Evolutionary conservation across 495 filamentous ascomycete species (phyloP).

Genomic region (Pyrenula massariospora): DNA sequence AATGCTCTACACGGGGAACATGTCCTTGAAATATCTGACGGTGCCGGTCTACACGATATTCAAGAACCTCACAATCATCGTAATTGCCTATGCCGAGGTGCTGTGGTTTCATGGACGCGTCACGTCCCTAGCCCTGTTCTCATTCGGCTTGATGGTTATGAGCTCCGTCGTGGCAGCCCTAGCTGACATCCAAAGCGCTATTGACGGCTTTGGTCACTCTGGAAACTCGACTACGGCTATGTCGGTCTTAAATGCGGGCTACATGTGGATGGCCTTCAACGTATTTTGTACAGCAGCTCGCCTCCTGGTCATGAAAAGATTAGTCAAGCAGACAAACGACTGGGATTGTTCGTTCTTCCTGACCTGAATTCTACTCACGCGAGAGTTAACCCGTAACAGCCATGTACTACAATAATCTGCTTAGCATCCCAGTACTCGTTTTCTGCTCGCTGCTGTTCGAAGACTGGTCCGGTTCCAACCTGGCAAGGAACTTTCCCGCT

Average conservation of each 20-base stretch:
- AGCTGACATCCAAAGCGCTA: slow-evolving; percentile 70
- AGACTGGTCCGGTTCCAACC: slow-evolving; percentile 59
- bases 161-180: slow-evolving; percentile 74
- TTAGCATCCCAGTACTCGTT: slow-evolving; percentile 66
- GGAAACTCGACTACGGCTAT: slow-evolving; percentile 38
- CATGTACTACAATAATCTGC: slow-evolving; percentile 83
- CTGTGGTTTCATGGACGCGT: slow-evolving; percentile 82
- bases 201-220: slow-evolving; percentile 14
- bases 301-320: slow-evolving; percentile 69
- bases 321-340: slow-evolving; percentile 84
- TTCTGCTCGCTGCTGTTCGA: slow-evolving; percentile 59
- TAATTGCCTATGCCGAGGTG: slow-evolving; percentile 86
- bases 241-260: slow-evolving; percentile 70
- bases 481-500: slow-evolving; percentile 55
- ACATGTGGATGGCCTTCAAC: slow-evolving; percentile 80
- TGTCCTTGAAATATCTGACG: slow-evolving; percentile 72
- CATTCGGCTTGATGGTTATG: slow-evolving; percentile 77
- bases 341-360: slow-evolving; percentile 59
- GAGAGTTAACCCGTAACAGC: slow-evolving; percentile 32
- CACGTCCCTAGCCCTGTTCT: slow-evolving; percentile 60
- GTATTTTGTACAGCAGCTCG: slow-evolving; percentile 75
- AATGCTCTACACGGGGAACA: slow-evolving; percentile 83
- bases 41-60: slow-evolving; percentile 89
- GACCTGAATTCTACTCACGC: not conserved
- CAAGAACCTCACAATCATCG: slow-evolving; percentile 84